Evolutionary conservation across 257 asterid genomes (phyloP).

Genomic region (Misopates orontium): DNA sequence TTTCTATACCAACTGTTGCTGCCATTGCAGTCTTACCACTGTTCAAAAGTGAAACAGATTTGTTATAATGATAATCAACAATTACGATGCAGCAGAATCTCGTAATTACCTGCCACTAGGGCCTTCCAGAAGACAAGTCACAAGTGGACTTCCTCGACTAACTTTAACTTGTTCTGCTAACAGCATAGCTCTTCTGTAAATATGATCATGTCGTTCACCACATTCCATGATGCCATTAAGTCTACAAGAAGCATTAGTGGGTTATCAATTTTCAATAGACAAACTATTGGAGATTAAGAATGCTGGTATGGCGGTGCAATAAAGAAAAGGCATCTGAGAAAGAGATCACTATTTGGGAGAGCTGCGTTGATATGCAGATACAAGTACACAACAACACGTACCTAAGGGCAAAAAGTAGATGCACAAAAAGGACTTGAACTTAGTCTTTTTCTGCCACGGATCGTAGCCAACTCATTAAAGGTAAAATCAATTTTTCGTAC

Average conservation of each 20-base stretch:
- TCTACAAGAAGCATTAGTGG: slow-evolving; percentile 47
- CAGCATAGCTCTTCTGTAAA: slow-evolving; percentile 74
- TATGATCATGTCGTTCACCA: slow-evolving; percentile 79
- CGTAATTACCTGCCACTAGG: slow-evolving; percentile 88
- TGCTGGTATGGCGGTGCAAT: slow-evolving; percentile 11
- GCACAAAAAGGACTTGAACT: not conserved
- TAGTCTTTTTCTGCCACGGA: not conserved
- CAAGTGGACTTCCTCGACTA: slow-evolving; percentile 83
- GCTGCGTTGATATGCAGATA: slow-evolving; percentile 1
- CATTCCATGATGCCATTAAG: slow-evolving; percentile 81
- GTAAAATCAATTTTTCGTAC: not conserved
- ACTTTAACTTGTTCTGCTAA: slow-evolving; percentile 92
- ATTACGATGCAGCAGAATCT: slow-evolving; percentile 20
- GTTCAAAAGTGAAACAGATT: slow-evolving; percentile 36
- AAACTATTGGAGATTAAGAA: slow-evolving; percentile 1
- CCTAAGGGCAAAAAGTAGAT: not conserved
- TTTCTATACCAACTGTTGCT: slow-evolving; percentile 85
- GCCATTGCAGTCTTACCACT: slow-evolving; percentile 99
- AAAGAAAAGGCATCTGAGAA: slow-evolving; percentile 17
- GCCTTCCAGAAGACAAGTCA: slow-evolving; percentile 96
- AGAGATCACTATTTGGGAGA: slow-evolving; percentile 12
- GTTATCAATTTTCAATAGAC: slow-evolving; percentile 26
- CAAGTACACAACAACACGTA: not conserved
- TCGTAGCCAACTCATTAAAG: slow-evolving; percentile 4
- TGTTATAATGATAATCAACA: slow-evolving; percentile 18